Base-by-base conservation (phyloP, 352 stramenopile genomes). In the Blastocystis sp. region DNA sequence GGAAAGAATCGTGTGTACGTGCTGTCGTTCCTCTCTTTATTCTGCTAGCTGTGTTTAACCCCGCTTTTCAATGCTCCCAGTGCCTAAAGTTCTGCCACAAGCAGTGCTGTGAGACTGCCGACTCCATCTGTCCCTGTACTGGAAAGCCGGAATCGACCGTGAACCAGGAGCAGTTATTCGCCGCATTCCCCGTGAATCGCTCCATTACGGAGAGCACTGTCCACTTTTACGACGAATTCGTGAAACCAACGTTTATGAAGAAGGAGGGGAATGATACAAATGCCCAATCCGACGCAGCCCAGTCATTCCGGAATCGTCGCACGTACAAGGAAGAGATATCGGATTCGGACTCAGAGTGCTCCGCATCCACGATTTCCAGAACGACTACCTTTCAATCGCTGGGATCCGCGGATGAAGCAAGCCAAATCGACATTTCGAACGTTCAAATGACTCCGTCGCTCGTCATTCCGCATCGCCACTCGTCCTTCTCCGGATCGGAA, bases 11-110 rank as follows among this genome's bases (percentile, higher is more conserved):
- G 3, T 78, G 6, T 78, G 67, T 78, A 78, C 24, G 10, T 19
- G 4, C 37, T 35, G 19, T 4, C 29, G 12, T 45, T 29, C 9
- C 31, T 24, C 33, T 62, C n/a, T 24, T 78, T 33, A 61, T 60
- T 6, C 39, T 37, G n/a, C 26, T 78, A 78, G 67, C 67, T 21
- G 39, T 60, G 13, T 78, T 78, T 26, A 78, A 78, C 60, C 39
- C 67, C 31, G 67, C 67, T 31, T 78, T 61, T 37, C 67, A 78
- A n/a, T 78, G 67, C 60, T 61, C 67, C 10, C 67, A 60, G 29
- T 78, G 67, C 60, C 67, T 78, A 45, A 78, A 78, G 39, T 78
- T 60, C 45, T 78, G 67, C 24, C 67, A 78, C 60, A 78, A 78
- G 37, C 67, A 78, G 35, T 78, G 67, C 29, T 78, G 67, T 55